Conservation (phyloP, 352 stramenopile species). For the Phytopythium chamaehyphon region DNA sequence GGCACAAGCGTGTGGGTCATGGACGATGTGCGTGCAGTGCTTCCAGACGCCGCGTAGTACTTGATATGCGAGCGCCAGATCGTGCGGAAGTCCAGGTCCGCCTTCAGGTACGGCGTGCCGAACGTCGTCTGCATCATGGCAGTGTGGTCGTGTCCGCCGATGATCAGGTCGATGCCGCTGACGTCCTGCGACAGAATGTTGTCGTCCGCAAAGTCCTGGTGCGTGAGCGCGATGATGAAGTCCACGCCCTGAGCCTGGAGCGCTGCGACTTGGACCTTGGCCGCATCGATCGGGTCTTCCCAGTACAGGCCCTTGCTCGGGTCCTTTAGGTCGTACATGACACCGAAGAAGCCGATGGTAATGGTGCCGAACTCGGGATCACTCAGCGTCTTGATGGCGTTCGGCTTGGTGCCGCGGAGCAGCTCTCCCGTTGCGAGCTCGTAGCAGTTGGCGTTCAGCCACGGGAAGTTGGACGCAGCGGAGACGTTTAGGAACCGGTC, state of each 20-base stretch:
- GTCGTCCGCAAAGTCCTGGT: conserved; percentile 67
- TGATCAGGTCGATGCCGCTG: conserved; percentile 56
- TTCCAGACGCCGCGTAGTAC: conserved; percentile 36
- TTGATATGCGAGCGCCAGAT: conserved; percentile 61
- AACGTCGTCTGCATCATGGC: conserved; percentile 74
- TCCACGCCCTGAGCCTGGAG: conserved; percentile 46
- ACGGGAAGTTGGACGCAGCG: conserved; percentile 48
- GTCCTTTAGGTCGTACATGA: conserved; percentile 81
- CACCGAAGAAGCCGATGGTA: conserved; percentile 60
- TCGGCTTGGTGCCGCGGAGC: conserved; percentile 44
- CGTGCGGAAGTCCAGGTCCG: conserved; percentile 67
- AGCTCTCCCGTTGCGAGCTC: conserved; percentile 37
- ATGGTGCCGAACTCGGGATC: conserved; percentile 36
- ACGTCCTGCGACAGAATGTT: conserved; percentile 71
- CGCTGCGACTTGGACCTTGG: conserved; percentile 40
- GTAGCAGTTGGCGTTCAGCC: conserved; percentile 76
- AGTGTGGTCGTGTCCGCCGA: conserved; percentile 68
- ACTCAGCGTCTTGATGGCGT: conserved; percentile 47
- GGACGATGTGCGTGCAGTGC: conserved; percentile 24
- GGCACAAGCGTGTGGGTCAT: conserved; percentile 52
- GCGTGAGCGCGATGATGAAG: conserved; percentile 70
- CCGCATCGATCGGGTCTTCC: conserved; percentile 55
- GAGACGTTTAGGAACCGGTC: conserved; percentile 74
- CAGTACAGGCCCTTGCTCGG: conserved; percentile 62
- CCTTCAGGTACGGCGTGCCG: conserved; percentile 69